Conservation (phyloP, 1,139 yeast genomes). For the Suhomyces chickasaworum region DNA sequence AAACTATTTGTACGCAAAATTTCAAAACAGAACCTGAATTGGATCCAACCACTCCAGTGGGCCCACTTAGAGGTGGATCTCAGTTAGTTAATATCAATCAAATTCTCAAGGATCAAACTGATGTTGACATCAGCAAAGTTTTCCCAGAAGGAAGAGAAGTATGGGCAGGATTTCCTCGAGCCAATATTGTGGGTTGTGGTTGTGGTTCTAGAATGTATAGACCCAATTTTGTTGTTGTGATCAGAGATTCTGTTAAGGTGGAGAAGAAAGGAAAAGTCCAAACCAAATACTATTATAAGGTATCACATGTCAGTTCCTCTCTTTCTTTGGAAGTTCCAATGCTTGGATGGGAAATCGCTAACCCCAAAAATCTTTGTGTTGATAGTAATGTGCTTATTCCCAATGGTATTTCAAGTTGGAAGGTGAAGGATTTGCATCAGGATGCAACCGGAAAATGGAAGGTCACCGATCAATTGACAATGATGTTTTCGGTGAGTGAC, state of each 20-base stretch:
- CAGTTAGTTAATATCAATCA: constrained; percentile 24
- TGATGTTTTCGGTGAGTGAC: constrained; percentile 40
- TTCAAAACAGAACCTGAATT: constrained; percentile 20
- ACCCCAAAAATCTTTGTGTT: constrained; percentile 20
- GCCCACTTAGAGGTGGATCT: constrained; percentile 32
- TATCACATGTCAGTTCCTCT: constrained; percentile 35
- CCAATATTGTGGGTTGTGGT: constrained; percentile 30
- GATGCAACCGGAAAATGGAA: constrained; percentile 18
- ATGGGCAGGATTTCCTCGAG: constrained; percentile 31
- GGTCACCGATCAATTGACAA: constrained; percentile 32
- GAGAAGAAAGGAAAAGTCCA: constrained; percentile 4
- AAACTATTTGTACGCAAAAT: constrained; percentile 29
- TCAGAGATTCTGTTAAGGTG: constrained; percentile 18
- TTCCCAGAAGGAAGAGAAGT: constrained; percentile 25
- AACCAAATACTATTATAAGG: constrained; percentile 17
- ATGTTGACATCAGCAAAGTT: neutral
- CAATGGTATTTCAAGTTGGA: constrained; percentile 31
- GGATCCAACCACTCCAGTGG: constrained; percentile 16
- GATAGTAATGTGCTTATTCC: constrained; percentile 28
- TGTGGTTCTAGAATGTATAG: constrained; percentile 30
- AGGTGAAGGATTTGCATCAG: constrained; percentile 15
- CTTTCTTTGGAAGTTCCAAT: constrained; percentile 33
- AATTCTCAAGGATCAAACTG: constrained; percentile 11
- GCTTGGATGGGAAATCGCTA: constrained; percentile 22
- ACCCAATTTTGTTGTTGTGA: constrained; percentile 29